Percentiles rank a stretch among this genome's conserved stretches.
Conservation (phyloP, 2,329 filamentous ascomycete genomes). For the Polytolypa hystricis region DNA sequence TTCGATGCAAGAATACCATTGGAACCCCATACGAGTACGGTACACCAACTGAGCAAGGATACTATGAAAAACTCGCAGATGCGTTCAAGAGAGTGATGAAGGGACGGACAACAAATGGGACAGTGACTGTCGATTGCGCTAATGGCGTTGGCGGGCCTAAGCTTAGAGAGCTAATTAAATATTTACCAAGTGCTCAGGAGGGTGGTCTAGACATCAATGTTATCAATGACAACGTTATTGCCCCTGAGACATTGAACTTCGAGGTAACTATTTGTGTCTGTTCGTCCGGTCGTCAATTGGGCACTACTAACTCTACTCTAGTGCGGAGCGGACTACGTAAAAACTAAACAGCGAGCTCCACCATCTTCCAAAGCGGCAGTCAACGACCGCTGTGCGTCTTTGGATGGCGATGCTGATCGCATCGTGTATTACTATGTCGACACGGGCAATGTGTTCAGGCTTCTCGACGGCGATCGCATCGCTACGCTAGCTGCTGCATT, state of each 20-base stretch:
- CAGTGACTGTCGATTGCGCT: conserved; percentile 82
- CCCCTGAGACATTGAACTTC: conserved; percentile 77
- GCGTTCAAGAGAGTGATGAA: conserved; percentile 79
- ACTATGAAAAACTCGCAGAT: conserved; percentile 81
- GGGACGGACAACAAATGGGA: conserved; percentile 60
- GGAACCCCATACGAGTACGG: conserved; percentile 81
- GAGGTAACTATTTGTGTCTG: conserved; percentile 45
- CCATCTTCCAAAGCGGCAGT: conserved; percentile 66
- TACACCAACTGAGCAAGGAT: conserved; percentile 76
- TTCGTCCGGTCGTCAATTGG: neutral
- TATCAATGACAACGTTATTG: conserved; percentile 85
- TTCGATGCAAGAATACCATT: conserved; percentile 86
- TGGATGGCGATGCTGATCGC: conserved; percentile 92
- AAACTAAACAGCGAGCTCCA: conserved; percentile 88
- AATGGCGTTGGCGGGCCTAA: conserved; percentile 95
- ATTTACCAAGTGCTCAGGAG: conserved; percentile 56
- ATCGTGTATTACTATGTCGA: conserved; percentile 92
- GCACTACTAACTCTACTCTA: conserved; percentile 28
- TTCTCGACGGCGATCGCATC: conserved; percentile 94
- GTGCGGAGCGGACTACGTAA: conserved; percentile 94
- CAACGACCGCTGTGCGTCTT: conserved; percentile 72
- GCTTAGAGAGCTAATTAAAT: conserved; percentile 73
- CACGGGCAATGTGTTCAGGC: conserved; percentile 69
- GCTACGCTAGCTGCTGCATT: conserved; percentile 89
- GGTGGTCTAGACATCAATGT: conserved; percentile 71